Conservation (phyloP, 495 filamentous ascomycete genomes). For the Thermothielavioides terrestris region DNA sequence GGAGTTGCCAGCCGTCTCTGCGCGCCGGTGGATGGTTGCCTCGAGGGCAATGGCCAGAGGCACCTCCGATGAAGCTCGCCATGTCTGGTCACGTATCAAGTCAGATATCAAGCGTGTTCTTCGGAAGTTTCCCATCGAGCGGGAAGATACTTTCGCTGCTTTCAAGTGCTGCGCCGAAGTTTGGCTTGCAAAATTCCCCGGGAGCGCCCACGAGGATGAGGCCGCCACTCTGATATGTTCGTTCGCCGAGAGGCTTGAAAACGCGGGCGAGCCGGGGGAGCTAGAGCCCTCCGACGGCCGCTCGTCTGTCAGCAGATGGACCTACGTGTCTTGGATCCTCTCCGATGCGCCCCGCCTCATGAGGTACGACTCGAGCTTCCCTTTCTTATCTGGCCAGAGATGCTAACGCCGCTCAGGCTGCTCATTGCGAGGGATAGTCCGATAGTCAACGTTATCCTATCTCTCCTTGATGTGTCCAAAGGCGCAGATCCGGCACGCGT, state of each 20-base stretch:
- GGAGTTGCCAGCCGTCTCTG: constrained; percentile 17
- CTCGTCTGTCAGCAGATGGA: constrained; percentile 10
- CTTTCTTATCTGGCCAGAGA: not conserved
- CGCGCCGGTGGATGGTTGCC: constrained; percentile 32
- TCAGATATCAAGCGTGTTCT: constrained; percentile 26
- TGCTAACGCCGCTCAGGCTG: constrained; percentile 11
- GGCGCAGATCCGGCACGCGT: not conserved
- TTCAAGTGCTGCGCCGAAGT: constrained; percentile 33
- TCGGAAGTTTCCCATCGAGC: constrained; percentile 20
- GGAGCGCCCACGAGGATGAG: constrained; percentile 25
- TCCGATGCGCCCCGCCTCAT: constrained; percentile 11
- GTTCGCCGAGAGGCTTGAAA: constrained; percentile 28
- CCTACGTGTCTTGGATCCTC: constrained; percentile 22
- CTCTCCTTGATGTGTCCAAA: not conserved
- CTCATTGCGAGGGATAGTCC: constrained; percentile 7
- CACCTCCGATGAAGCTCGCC: constrained; percentile 24
- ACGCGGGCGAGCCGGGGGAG: constrained; percentile 3
- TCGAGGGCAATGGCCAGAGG: constrained; percentile 28
- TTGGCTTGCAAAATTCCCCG: constrained; percentile 32
- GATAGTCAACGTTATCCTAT: constrained; percentile 10
- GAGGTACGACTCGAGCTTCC: constrained; percentile 5
- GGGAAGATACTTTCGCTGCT: constrained; percentile 31
- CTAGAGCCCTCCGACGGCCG: constrained; percentile 11
- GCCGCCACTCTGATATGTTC: constrained; percentile 23
- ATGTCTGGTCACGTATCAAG: constrained; percentile 31